phyloP scores from a whole-genome alignment of 106 monocot species.

The Dendrobium huoshanense region DNA sequence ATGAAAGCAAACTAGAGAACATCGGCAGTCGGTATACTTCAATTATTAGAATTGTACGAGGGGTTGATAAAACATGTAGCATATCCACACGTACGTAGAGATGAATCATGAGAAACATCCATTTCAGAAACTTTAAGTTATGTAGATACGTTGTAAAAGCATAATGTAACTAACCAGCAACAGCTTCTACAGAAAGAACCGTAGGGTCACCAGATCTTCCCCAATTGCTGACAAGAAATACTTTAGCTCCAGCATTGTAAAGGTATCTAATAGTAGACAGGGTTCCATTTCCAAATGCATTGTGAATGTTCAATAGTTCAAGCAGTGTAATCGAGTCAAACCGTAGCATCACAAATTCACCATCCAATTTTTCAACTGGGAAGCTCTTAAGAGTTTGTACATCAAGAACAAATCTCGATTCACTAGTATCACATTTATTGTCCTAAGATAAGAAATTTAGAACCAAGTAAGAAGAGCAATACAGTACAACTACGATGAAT shows the following conservation, averaged over 20 bases:
- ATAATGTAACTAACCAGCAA: slow-evolving; percentile 54
- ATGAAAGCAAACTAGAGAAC: background rate
- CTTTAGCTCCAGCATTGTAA: slow-evolving; percentile 55
- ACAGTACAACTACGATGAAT: background rate
- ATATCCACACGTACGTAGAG: too few relatives aligned
- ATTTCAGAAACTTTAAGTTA: background rate
- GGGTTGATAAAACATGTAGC: background rate
- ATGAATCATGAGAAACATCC: background rate
- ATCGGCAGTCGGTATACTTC: background rate
- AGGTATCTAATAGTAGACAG: slow-evolving; percentile 75
- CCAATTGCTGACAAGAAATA: slow-evolving; percentile 68
- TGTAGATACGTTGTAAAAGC: background rate
- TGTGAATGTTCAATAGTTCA: slow-evolving; percentile 10
- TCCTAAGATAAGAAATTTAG: slow-evolving; percentile 18
- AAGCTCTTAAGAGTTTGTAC: slow-evolving; percentile 79
- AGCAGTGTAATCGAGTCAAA: slow-evolving; percentile 46
- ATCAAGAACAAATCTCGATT: slow-evolving; percentile 26
- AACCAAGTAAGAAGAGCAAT: background rate
- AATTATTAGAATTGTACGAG: background rate
- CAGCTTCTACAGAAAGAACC: slow-evolving; percentile 28
- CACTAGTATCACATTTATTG: slow-evolving; percentile 17
- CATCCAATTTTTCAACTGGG: slow-evolving; percentile 59
- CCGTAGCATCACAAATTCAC: slow-evolving; percentile 62
- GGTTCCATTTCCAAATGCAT: slow-evolving; percentile 24
- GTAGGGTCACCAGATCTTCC: slow-evolving; percentile 12